Evolutionary conservation across 768 basidiomycete species (phyloP), one percentile per base, ranked within the genome.

Genomic region (Trametopsis cervina): DNA sequence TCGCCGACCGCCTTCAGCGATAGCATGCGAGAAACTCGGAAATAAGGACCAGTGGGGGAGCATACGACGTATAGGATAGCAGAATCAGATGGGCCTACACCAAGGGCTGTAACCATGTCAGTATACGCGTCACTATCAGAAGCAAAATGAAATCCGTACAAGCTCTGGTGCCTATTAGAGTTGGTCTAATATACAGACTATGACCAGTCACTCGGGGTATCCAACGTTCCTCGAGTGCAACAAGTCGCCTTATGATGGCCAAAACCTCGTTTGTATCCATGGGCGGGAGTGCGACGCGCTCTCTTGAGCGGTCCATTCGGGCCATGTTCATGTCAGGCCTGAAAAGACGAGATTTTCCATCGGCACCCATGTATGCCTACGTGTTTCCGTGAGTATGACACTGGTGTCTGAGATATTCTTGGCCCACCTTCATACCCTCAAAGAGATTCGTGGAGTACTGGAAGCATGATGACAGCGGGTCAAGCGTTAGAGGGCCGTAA

Each of bases 121-220:
- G 45, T 23, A 33, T 26, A 47, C 27, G 40, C 23, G 38, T 17
- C 22, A 23, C 5, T 4, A 15, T 3, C 9, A 13, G 26, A 33
- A 46, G 38, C 33, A 41, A 25, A 22, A 23, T 35, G 23, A 42
- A 12, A 9, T 9, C 53, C 61, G n/a, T 54, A 69, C 70, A 60
- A 22, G 69, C 49, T 7, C 71, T 65, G 1, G 72, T 73, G 18
- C 69, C 73, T 49, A 75, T 85, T 59, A 89, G 66, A 4, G 83
- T 91, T 20, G 89, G 85, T 40, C 93, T 83, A 55, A 96, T 77
- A 70, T 95, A 97, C 27, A 97, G 70, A 49, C 85, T 89, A 63
- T 89, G 80, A 12, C 85, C 91, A 1, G 78, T 71, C 11, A 70
- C 63, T 1, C 69, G 66, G 2, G 92, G 93, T 25, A 96, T 89